phyloP scores from a whole-genome alignment of 495 filamentous ascomycete genomes.

The Sordaria brevicollis region DNA sequence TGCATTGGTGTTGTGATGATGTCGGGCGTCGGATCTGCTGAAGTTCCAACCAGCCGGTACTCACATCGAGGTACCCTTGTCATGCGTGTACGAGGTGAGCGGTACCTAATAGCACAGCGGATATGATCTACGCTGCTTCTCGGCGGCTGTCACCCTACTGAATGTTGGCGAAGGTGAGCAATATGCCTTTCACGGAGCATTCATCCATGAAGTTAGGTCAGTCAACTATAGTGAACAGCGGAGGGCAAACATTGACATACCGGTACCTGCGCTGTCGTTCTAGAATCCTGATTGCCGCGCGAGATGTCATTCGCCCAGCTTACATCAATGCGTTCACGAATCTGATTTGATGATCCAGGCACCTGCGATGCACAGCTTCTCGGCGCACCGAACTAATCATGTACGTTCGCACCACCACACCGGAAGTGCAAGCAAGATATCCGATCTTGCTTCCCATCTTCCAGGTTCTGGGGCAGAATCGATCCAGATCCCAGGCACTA shows the following conservation, averaged over 20 bases:
- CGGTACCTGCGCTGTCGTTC: background rate
- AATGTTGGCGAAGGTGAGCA: background rate
- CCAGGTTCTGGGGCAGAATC: background rate
- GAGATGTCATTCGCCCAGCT: background rate
- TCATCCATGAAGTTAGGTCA: background rate
- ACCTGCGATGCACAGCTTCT: background rate
- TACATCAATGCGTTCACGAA: background rate
- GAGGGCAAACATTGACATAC: background rate
- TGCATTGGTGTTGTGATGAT: background rate
- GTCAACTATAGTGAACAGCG: background rate
- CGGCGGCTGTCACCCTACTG: background rate
- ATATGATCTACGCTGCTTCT: background rate
- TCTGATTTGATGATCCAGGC: background rate
- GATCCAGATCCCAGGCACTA: background rate
- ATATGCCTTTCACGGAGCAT: background rate
- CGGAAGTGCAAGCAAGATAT: background rate
- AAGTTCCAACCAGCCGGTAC: background rate
- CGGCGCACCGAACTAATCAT: background rate
- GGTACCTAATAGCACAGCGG: background rate
- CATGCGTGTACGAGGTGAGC: background rate
- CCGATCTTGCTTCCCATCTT: background rate
- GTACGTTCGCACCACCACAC: background rate
- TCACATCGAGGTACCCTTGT: background rate
- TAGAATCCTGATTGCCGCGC: too few species aligned
- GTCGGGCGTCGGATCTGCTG: background rate